Conservation (phyloP, 2,329 filamentous ascomycete genomes). For the Colletotrichum tropicale region DNA sequence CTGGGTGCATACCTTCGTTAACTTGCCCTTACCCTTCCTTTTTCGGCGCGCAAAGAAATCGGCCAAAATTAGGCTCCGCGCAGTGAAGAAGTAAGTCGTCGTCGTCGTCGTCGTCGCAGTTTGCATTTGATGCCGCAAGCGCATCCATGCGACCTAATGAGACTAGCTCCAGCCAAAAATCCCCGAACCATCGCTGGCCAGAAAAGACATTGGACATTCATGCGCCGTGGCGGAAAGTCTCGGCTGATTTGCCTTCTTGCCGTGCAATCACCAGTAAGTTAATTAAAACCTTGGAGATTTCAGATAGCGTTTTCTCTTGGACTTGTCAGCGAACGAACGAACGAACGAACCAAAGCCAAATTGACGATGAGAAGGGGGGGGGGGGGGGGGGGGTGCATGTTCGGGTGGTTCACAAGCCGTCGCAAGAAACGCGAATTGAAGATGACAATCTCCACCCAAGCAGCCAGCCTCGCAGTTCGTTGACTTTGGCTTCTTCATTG, state of each 20-base stretch:
- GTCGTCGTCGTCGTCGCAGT: neutral
- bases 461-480: neutral
- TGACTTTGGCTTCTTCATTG: neutral
- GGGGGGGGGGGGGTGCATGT: neutral
- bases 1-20: neutral
- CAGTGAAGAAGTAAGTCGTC: neutral
- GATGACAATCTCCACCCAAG: neutral
- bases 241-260: neutral
- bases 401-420: neutral
- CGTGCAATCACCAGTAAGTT: neutral
- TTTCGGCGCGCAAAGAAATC: neutral
- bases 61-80: neutral
- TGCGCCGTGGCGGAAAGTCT: neutral
- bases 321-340: neutral
- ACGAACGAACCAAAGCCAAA: neutral
- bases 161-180: neutral
- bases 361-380: neutral
- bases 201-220: slow-evolving; percentile 6
- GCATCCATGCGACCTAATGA: slow-evolving; percentile 12
- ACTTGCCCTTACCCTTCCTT: neutral
- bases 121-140: neutral
- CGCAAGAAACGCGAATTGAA: neutral
- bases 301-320: neutral
- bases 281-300: neutral
- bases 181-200: neutral